Percentiles rank a stretch among this genome's conserved stretches.
phyloP scores from a whole-genome alignment of 768 basidiomycete species.

The Termitomyces sp. region DNA sequence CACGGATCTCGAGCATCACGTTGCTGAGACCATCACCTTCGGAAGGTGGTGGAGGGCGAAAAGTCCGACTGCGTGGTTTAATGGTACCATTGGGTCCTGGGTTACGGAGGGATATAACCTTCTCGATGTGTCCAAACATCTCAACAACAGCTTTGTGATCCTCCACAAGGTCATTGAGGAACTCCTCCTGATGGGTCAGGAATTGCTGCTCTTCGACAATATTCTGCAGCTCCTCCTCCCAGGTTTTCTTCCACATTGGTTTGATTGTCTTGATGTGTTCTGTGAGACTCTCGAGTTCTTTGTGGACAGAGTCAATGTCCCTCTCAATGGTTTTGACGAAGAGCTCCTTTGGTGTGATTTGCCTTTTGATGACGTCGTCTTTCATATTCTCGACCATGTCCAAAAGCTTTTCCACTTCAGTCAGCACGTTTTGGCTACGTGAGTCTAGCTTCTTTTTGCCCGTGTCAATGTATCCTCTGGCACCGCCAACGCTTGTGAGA shows the following conservation, averaged over 20 bases:
- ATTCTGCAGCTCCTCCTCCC: slow-evolving; percentile 94
- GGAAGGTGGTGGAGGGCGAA: slow-evolving; percentile 60
- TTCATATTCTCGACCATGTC: slow-evolving; percentile 87
- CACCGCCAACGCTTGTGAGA: slow-evolving; percentile 75
- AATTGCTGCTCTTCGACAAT: slow-evolving; percentile 98
- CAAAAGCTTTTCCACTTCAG: slow-evolving; percentile 89
- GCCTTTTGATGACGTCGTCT: slow-evolving; percentile 88
- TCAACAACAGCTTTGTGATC: slow-evolving; percentile 88
- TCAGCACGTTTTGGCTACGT: slow-evolving; percentile 86
- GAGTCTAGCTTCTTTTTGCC: slow-evolving; percentile 90
- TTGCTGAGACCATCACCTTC: slow-evolving; percentile 67
- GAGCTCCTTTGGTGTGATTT: slow-evolving; percentile 75
- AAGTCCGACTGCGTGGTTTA: slow-evolving; percentile 36
- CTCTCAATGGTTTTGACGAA: slow-evolving; percentile 68
- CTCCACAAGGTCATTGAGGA: slow-evolving; percentile 82
- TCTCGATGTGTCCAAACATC: slow-evolving; percentile 88
- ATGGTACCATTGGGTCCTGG: slow-evolving; percentile 34
- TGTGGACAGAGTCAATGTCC: slow-evolving; percentile 61
- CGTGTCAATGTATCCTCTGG: slow-evolving; percentile 83
- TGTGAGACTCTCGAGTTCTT: slow-evolving; percentile 72
- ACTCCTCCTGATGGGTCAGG: slow-evolving; percentile 88
- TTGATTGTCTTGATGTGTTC: slow-evolving; percentile 86
- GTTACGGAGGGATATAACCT: slow-evolving; percentile 73
- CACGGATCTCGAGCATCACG: slow-evolving; percentile 89
- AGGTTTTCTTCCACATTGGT: slow-evolving; percentile 99